Base-by-base conservation (phyloP, 1,284 basidiomycete species). In the Cutaneotrichosporon cutaneum region DNA sequence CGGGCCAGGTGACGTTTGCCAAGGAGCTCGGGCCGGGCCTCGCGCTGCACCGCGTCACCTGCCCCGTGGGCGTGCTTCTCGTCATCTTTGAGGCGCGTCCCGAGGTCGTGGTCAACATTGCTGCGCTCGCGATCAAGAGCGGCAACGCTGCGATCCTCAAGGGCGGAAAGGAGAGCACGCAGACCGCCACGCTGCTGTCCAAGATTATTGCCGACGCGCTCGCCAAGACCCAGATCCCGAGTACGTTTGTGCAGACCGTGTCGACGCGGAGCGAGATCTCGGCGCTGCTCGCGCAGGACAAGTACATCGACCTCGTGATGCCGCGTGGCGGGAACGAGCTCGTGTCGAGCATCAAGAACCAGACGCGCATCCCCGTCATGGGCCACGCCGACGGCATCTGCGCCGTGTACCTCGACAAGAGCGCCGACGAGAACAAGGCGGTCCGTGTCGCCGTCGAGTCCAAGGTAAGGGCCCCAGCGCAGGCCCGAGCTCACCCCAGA, bases 61-160 rank as follows among this genome's bases (percentile, higher is more conserved):
- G 95, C 77, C 94, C 96, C 0, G 96, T 99, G 66, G 96, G 96
- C 21, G 94, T 97, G 0, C 82, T 99, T 27, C 84, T 99, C 54
- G 92, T 98, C 68, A 97, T 99, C 68, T 99, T 99, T 69, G 96
- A 99, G 80, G 92, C 95, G 3, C 85, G 96, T 36, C 96, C 96
- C 1, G 96, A 99, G 77, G 96, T 99, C 6, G 92, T 99, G 32
- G 90, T 99, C 48, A 99, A 99, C 77, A 98, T 99, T 70, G 92
- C 96, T 7, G 85, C 92, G 0, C 82, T 99, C 68, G 95, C 96
- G 2, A 92, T 99, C 80, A 99, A 98, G 80, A 94, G 91, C 90
- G 93, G 94, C 6, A 97, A 97, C 77, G 88, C 92, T 35, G 94
- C 93, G 4, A 97, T 98, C 64, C 81, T 97, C 44, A 97, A 98